These are phyloP conservation scores for Chytridium lagenaria DNA, from an alignment of 371 early-diverging fungal genomes.

Conservation along the genomic window DNA sequence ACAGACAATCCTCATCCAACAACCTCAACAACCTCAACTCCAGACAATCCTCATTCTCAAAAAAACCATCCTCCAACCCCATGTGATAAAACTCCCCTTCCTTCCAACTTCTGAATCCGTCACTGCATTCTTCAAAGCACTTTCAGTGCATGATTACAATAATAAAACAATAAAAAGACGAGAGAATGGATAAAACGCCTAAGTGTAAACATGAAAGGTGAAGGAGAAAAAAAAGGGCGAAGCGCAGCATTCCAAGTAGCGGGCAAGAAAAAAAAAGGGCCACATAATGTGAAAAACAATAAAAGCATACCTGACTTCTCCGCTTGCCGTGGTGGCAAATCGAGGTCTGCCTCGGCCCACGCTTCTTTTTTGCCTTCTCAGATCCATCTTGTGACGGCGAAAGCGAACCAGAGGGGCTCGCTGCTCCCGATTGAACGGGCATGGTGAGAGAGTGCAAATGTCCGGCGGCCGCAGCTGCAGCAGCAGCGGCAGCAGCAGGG, in stretches of 20 bases:
- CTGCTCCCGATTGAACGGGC: not conserved
- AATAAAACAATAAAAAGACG: no score
- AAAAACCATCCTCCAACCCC: no score
- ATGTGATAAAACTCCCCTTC: no score
- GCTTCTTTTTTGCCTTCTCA: conserved; percentile 14
- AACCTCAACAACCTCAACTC: no score
- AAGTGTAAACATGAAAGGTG: not conserved
- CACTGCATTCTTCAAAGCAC: no score
- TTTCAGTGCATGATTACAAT: no score
- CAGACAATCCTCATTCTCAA: no score
- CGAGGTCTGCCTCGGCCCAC: conserved; percentile 25
- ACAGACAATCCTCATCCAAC: no score
- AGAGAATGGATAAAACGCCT: no score
- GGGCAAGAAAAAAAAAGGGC: not conserved
- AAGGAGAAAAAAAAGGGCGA: not conserved
- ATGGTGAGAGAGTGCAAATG: not conserved
- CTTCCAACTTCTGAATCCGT: no score
- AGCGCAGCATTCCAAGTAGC: no score
- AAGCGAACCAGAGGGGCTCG: not conserved
- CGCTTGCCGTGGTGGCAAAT: conserved; percentile 26
- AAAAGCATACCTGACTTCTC: conserved; percentile 14
- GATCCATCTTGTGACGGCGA: not conserved
- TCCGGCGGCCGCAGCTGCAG: not conserved
- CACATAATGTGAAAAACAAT: not conserved
- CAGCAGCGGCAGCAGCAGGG: conserved; percentile 10